Conservation (phyloP, 805 yeast species). For the Diddensiella santjacobensis region DNA sequence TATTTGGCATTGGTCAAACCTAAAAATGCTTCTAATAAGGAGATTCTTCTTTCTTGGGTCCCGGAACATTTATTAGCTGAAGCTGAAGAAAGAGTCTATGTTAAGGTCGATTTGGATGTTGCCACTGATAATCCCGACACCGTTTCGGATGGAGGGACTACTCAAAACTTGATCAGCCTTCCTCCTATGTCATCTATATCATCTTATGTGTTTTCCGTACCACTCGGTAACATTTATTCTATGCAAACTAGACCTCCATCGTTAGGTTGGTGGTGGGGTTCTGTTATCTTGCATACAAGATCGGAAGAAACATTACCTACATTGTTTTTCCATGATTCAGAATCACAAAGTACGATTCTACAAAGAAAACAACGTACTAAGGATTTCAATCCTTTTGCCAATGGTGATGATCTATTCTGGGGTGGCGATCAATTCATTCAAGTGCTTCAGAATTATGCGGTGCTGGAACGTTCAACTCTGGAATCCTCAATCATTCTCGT, state of each 20-base stretch:
- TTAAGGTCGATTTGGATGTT: slow-evolving; percentile 48
- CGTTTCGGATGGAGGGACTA: slow-evolving; percentile 4
- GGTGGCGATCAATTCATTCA: slow-evolving; percentile 81
- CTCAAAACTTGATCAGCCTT: slow-evolving; percentile 39
- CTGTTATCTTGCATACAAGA: slow-evolving; percentile 68
- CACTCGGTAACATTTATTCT: slow-evolving; percentile 61
- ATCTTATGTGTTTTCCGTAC: slow-evolving; percentile 66
- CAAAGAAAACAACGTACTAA: slow-evolving; percentile 58
- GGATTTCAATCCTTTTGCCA: slow-evolving; percentile 68
- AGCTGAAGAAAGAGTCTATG: slow-evolving; percentile 47
- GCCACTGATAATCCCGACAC: slow-evolving; percentile 15
- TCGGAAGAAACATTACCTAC: slow-evolving; percentile 66
- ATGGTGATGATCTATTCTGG: slow-evolving; percentile 63
- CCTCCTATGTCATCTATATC: slow-evolving; percentile 52
- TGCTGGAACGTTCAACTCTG: slow-evolving; percentile 61
- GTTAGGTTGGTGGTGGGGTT: slow-evolving; percentile 89
- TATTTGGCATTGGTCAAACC: slow-evolving; percentile 64
- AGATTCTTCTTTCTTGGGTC: slow-evolving; percentile 61
- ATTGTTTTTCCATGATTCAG: slow-evolving; percentile 88
- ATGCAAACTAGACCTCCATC: slow-evolving; percentile 82
- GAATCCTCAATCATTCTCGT: slow-evolving; percentile 72
- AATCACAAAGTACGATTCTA: slow-evolving; percentile 66
- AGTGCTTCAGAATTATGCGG: slow-evolving; percentile 51
- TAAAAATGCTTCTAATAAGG: slow-evolving; percentile 33
- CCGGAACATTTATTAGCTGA: slow-evolving; percentile 47